Base-by-base conservation (phyloP, 106 monocot species). In the Chionographis japonica region DNA sequence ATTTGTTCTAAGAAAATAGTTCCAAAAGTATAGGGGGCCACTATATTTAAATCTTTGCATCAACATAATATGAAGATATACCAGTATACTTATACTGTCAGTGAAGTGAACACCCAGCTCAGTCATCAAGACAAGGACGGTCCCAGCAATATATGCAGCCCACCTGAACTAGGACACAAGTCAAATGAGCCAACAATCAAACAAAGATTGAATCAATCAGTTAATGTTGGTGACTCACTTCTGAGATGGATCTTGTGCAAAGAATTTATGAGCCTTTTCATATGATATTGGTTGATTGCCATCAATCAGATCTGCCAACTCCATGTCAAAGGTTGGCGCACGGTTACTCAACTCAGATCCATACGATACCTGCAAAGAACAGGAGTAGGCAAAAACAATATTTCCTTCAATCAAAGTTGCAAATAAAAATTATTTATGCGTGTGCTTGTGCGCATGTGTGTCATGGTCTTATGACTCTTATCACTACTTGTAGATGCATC, bases 281-380 rank as follows among this genome's bases (percentile, higher is more conserved):
- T 92, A 97, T 37, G 89, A 88, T 40, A 97, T 72, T 71, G 92
- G 92, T 62, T 78, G 42, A 11, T 85, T 86, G 4, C 81, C 92
- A 76, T 89, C 82, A 79, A 92, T 68, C 6, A 97, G 79, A 68
- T 97, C 95, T 63, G 75, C 62, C 42, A 97, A 63, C 75, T 97
- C 92, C 95, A 92, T 92, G 74, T 97, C 92, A 70, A 97, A 97
- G 8, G 95, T 97, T 46, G 95, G 95, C n/a, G 89, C 86, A 54
- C 95, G 91, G 64, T 97, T 97, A 78, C 89, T 92, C 73, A 92
- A 78, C 61, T 97, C 95, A 37, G 95, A 97, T 18, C 89, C 95
- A 81, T 82, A 97, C 58, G 95, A 97, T 66, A 97, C 95, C 95
- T 97, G 76, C 39, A 51, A 77, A 65, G 27, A 66, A 3, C 50